Conservation (phyloP, 2,329 filamentous ascomycete species). For the Penicillium sp. region DNA sequence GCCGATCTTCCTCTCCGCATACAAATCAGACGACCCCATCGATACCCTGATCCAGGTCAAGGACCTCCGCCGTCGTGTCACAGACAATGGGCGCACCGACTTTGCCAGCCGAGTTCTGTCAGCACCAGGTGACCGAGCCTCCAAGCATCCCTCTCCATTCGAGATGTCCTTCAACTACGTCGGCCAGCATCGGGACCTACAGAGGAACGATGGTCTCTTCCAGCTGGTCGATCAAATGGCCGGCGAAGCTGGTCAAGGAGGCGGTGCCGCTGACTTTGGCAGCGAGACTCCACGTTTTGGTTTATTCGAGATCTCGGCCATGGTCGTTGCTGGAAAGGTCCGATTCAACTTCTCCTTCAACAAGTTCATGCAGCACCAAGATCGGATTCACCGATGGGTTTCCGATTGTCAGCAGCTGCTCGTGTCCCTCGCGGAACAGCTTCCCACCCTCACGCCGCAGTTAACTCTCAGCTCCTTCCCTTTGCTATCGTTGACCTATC, state of each 20-base stretch:
- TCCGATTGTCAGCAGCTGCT: conserved; percentile 37
- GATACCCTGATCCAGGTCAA: conserved; percentile 39
- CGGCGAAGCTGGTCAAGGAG: conserved; percentile 45
- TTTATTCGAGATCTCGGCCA: conserved; percentile 52
- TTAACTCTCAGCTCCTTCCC: conserved; percentile 46
- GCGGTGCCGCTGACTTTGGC: conserved; percentile 47
- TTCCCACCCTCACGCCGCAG: conserved; percentile 25
- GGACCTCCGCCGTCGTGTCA: conserved; percentile 36
- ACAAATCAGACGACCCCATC: conserved; percentile 26
- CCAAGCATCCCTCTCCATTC: conserved; percentile 41
- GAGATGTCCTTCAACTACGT: conserved; percentile 46
- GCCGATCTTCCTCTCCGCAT: conserved; percentile 39
- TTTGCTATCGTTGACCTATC: conserved; percentile 45
- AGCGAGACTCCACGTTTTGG: conserved; percentile 46
- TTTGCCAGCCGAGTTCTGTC: conserved; percentile 36
- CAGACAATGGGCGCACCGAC: conserved; percentile 39
- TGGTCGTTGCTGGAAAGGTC: conserved; percentile 46
- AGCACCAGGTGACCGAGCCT: conserved; percentile 30
- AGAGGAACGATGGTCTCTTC: conserved; percentile 46
- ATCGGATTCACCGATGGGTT: conserved; percentile 45
- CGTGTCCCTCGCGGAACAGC: conserved; percentile 25
- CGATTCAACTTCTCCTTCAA: conserved; percentile 53
- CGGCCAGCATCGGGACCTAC: conserved; percentile 42
- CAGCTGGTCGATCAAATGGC: conserved; percentile 45
- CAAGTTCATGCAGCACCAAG: conserved; percentile 47